Percentiles rank a stretch among this genome's conserved stretches.
These are phyloP conservation scores for Colletotrichum orchidophilum DNA, from an alignment of 2,329 filamentous ascomycete species.

Conservation along the genomic window DNA sequence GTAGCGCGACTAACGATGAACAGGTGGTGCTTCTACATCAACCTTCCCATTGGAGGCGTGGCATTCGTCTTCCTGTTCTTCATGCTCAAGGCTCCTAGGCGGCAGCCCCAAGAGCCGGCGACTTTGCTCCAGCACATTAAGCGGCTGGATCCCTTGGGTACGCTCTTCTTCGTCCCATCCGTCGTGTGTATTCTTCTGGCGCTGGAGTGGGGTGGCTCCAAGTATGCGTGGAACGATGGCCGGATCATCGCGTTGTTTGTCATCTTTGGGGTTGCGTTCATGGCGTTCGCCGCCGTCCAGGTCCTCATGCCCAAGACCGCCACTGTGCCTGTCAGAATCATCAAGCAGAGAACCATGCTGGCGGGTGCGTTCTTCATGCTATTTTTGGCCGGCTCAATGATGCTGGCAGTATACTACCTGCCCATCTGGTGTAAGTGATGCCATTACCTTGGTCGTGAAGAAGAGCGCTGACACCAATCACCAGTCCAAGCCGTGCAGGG, in stretches of 20 bases:
- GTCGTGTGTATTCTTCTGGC: constrained; percentile 69
- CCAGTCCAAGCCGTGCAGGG: constrained; percentile 65
- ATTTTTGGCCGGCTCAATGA: constrained; percentile 59
- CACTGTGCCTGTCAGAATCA: constrained; percentile 63
- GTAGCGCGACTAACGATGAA: not conserved
- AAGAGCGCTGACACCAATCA: constrained; percentile 19
- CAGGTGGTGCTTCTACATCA: constrained; percentile 68
- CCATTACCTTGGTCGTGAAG: not conserved
- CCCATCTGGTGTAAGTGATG: constrained; percentile 62
- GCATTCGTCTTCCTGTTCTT: constrained; percentile 59
- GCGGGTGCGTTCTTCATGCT: constrained; percentile 57
- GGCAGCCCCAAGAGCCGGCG: constrained; percentile 40
- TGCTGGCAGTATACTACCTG: constrained; percentile 63
- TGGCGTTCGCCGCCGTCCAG: constrained; percentile 62
- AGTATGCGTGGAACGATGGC: constrained; percentile 61
- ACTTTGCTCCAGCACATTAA: constrained; percentile 54
- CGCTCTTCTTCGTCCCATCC: constrained; percentile 66
- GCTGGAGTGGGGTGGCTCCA: constrained; percentile 69
- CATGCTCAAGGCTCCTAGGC: constrained; percentile 54
- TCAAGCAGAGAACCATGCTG: constrained; percentile 64
- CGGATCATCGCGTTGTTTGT: constrained; percentile 64
- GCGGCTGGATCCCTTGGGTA: constrained; percentile 68
- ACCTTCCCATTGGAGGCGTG: constrained; percentile 64
- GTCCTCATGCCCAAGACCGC: constrained; percentile 63
- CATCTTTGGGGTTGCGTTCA: constrained; percentile 56